A percentile compares a stretch with the other conserved stretches of the same genome.
These are phyloP conservation scores for Silene noctiflora DNA, from an alignment of 179 eudicot genomes.

Conservation along the genomic window DNA sequence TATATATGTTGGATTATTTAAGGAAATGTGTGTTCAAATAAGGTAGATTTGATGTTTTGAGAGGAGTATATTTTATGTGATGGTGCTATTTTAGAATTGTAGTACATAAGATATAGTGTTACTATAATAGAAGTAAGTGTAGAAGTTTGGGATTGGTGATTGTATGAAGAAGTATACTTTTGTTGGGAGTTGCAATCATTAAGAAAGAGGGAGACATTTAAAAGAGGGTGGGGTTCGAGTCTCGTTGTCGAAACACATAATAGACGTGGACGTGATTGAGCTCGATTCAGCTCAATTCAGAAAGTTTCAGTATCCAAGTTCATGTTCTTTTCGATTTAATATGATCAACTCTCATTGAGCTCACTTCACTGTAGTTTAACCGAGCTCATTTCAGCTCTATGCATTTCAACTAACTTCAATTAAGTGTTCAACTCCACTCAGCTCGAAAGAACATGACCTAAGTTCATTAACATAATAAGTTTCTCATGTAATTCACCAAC, in stretches of 20 bases:
- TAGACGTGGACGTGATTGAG: background rate
- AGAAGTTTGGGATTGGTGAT: background rate
- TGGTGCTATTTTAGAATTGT: slow-evolving; percentile 13
- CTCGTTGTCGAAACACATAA: background rate
- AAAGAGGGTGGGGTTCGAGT: background rate
- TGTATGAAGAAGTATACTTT: background rate
- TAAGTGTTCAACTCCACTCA: too few relatives aligned
- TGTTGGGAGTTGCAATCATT: background rate
- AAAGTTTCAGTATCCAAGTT: too few relatives aligned
- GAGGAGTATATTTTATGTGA: background rate
- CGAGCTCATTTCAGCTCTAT: too few relatives aligned
- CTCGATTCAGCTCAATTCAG: too few relatives aligned
- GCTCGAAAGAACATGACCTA: too few relatives aligned
- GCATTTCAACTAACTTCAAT: too few relatives aligned
- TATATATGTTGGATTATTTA: background rate
- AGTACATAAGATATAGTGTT: slow-evolving; percentile 5
- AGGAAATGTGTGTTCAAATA: too few relatives aligned
- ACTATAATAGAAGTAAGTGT: background rate
- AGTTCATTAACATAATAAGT: background rate
- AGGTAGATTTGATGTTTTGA: background rate
- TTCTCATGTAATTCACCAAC: background rate
- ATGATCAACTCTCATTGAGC: too few relatives aligned
- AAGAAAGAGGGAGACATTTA: background rate
- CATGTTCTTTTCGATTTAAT: too few relatives aligned
- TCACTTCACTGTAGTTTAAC: too few relatives aligned